Evolutionary conservation across 2,329 filamentous ascomycete genomes (phyloP).

Genomic region (Fusarium camptoceras): DNA sequence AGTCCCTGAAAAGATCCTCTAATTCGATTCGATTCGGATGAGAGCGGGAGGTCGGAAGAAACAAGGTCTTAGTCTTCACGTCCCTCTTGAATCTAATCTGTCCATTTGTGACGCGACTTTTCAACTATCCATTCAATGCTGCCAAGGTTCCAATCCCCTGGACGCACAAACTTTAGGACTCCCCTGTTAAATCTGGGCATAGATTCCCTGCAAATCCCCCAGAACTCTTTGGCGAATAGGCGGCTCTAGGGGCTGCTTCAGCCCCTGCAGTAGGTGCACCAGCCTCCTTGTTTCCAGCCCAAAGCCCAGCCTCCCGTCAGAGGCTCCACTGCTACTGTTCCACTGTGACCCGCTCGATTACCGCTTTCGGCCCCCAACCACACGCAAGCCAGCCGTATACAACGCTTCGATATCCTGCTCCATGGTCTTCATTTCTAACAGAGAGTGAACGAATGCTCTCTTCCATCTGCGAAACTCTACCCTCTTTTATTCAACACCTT

Average conservation of each 20-base stretch:
- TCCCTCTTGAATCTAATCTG: slow-evolving; percentile 11
- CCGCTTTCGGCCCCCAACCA: slow-evolving; percentile 48
- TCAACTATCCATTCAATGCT: slow-evolving; percentile 22
- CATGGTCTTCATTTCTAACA: slow-evolving; percentile 30
- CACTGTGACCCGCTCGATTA: slow-evolving; percentile 41
- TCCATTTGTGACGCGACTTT: slow-evolving; percentile 14
- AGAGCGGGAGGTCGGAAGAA: slow-evolving; percentile 28
- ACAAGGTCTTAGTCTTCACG: slow-evolving; percentile 5
- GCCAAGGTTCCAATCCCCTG: slow-evolving; percentile 36
- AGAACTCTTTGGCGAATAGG: slow-evolving; percentile 29
- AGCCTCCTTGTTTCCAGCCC: slow-evolving; percentile 50
- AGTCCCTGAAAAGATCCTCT: slow-evolving; percentile 30
- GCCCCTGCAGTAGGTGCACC: slow-evolving; percentile 47
- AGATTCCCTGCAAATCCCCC: slow-evolving; percentile 37
- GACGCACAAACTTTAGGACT: slow-evolving; percentile 32
- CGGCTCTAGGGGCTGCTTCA: slow-evolving; percentile 24
- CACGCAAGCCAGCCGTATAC: slow-evolving; percentile 46
- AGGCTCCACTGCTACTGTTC: slow-evolving; percentile 24
- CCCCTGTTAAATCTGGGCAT: slow-evolving; percentile 32
- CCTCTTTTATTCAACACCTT: slow-evolving; percentile 26
- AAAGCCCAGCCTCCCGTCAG: slow-evolving; percentile 47
- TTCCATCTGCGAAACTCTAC: slow-evolving; percentile 22
- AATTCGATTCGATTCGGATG: slow-evolving; percentile 33
- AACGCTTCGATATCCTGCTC: slow-evolving; percentile 44
- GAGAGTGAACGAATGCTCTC: slow-evolving; percentile 25